Evolutionary conservation across 208 protist species (phyloP), one percentile per base, ranked within the genome.

Genomic region (Borovskyia barvae): DNA sequence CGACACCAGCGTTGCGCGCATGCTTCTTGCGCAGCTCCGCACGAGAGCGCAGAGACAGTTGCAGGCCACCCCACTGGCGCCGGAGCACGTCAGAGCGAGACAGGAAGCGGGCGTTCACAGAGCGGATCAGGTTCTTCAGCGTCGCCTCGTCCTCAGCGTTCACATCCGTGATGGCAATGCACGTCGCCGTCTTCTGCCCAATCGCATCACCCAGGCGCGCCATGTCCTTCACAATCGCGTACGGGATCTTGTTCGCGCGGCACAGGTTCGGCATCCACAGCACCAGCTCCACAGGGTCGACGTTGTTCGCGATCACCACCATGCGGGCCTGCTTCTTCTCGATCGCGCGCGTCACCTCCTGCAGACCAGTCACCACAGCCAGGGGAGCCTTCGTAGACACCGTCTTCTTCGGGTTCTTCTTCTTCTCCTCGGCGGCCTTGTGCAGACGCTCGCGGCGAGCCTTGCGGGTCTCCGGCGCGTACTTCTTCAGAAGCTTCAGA

Each of bases 211-310:
- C 99, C 28, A 99, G 94, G 54, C 95, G 85, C 17, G 98, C 79
- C 95, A 99, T 99, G 70, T 94, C 85, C 90, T 99, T 99, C 68
- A 99, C 98, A 69, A 99, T 99, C 75, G 91, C 97, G 89, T 99
- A 99, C 40, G 99, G 98, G 51, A 99, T 90, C 53, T 99, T 97
- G 78, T 98, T 95, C 76, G 99, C 98, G 57, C 93, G 84, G 94
- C 98, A 99, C 19, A 99, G 95, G 55, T 98, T 91, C 46, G 99
- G 99, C 41, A 99, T 87, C 95, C 95, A 99, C 24, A 99, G 51
- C 53, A 99, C 98, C 17, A 99, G 75, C 87, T 99, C 99, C 63
- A 99, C 92, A 55, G 99, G 99, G 75, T 99, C 98, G 64, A 99
- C 98, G 85, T 99, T 99, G 90, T 99, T 96, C 41, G 99, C 98